Evolutionary conservation across 148 eudicot species (phyloP).

Genomic region (Cornus kousa): DNA sequence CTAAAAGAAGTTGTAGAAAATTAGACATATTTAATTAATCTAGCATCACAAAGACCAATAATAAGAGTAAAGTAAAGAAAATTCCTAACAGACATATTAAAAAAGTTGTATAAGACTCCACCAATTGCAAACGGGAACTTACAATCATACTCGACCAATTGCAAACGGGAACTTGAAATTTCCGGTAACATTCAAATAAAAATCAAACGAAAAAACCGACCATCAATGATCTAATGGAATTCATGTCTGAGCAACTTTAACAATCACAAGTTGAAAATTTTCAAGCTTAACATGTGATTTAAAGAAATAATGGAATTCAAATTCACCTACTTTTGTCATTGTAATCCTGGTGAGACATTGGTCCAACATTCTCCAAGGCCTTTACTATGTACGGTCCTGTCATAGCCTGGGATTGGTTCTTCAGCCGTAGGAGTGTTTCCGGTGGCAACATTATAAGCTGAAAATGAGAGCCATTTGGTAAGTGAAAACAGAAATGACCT

Average conservation of each 20-base stretch:
- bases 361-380: constrained; percentile 47
- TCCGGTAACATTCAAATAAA: constrained; percentile 37
- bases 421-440: constrained; percentile 44
- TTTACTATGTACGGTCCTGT: constrained; percentile 19
- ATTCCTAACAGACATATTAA: too few species aligned
- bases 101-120: too few species aligned
- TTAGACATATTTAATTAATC: too few species aligned
- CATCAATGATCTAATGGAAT: not conserved
- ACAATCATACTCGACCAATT: too few species aligned
- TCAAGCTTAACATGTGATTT: not conserved
- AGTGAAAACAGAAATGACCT: too few species aligned
- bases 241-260: not conserved
- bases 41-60: too few species aligned
- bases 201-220: not conserved
- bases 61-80: too few species aligned
- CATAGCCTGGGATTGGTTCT: constrained; percentile 15
- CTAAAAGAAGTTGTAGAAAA: too few species aligned
- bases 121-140: too few species aligned
- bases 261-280: not conserved
- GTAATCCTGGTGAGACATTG: constrained; percentile 80
- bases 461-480: not conserved
- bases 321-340: constrained; percentile 50
- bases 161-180: constrained; percentile 29
- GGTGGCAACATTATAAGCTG: constrained; percentile 61
- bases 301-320: not conserved